Evolutionary conservation across 345 rosid genomes (phyloP), one percentile per base, ranked within the genome.

Genomic region (Streptanthus diversifolius): DNA sequence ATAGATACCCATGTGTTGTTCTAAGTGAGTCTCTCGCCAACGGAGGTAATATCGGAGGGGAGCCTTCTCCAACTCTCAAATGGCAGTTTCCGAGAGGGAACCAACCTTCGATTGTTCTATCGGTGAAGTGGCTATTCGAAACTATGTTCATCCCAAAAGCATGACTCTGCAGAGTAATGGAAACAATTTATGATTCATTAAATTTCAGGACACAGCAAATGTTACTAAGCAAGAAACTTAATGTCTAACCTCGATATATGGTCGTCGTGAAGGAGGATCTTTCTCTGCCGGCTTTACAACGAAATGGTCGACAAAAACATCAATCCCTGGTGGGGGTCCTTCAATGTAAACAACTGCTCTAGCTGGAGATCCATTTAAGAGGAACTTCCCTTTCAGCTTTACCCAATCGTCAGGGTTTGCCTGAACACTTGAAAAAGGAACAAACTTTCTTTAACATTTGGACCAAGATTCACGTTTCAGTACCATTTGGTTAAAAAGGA

Each of bases 321-420:
- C 97, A 1, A 83, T 77, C 61, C 96, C 97, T 22, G 90, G 82
- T 22, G 96, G 91, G 1, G 99, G 97, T 70, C 97, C 99, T 89
- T 93, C 99, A 5, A 91, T 49, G 77, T 89, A 93, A 65, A 91
- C 82, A 45, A 91, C 84, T 14, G 88, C 88, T 81, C 80, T 82
- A 61, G 89, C 85, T 19, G 93, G 91, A 21, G 88, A 81, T 53
- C 87, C 93, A 79, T 93, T 93, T 24, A 93, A 79, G 33, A 89
- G 90, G 85, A 93, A 93, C 85, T 89, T 89, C 19, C 99, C 99
- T 37, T 83, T 80, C 80, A 93, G 59, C 75, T 81, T 80, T 27
- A 75, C 82, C 99, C 99, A 93, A 54, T 88, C 86, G 71, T 82
- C 85, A 69, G 86, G 89, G 13, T 84, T 83, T 30, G 90, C 97